phyloP scores from a whole-genome alignment of 768 basidiomycete species.

The Ramaria sp. region DNA sequence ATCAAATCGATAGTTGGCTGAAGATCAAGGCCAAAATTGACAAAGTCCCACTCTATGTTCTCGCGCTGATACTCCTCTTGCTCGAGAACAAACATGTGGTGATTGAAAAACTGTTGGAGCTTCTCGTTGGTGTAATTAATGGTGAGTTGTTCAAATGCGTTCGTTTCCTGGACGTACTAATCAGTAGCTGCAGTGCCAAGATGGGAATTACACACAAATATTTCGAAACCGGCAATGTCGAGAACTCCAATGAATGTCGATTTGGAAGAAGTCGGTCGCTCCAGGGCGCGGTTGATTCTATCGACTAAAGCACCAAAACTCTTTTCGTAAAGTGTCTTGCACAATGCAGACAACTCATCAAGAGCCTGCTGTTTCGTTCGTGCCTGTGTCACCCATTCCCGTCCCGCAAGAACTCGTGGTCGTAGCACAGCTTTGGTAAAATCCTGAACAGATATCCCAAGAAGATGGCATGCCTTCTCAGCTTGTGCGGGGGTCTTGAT shows the following conservation, averaged over 20 bases:
- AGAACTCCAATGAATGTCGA: conserved; percentile 95
- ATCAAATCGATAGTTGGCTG: conserved; percentile 99
- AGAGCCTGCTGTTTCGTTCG: conserved; percentile 84
- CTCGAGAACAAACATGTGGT: conserved; percentile 99
- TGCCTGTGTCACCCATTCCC: conserved; percentile 95
- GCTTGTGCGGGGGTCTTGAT: conserved; percentile 35
- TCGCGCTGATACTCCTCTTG: conserved; percentile 98
- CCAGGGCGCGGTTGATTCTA: conserved; percentile 87
- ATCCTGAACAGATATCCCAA: conserved; percentile 80
- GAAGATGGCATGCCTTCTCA: conserved; percentile 71
- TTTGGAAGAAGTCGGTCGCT: conserved; percentile 77
- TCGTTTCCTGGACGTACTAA: conserved; percentile 50
- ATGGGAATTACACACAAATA: conserved; percentile 28
- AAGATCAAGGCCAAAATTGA: conserved; percentile 94
- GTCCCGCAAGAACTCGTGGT: conserved; percentile 85
- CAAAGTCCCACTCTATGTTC: conserved; percentile 94
- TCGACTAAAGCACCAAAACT: conserved; percentile 91
- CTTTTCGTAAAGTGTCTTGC: conserved; percentile 96
- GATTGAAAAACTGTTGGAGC: conserved; percentile 95
- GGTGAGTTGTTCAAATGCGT: conserved; percentile 93
- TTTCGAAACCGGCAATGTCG: conserved; percentile 99
- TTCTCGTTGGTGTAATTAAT: conserved; percentile 99
- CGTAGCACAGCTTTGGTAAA: conserved; percentile 83
- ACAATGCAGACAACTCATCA: conserved; percentile 83
- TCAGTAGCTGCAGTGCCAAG: neutral